A percentile compares a stretch with the other conserved stretches of the same genome.
phyloP scores from a whole-genome alignment of 495 filamentous ascomycete species.

The Pseudotulostoma volvatum region DNA sequence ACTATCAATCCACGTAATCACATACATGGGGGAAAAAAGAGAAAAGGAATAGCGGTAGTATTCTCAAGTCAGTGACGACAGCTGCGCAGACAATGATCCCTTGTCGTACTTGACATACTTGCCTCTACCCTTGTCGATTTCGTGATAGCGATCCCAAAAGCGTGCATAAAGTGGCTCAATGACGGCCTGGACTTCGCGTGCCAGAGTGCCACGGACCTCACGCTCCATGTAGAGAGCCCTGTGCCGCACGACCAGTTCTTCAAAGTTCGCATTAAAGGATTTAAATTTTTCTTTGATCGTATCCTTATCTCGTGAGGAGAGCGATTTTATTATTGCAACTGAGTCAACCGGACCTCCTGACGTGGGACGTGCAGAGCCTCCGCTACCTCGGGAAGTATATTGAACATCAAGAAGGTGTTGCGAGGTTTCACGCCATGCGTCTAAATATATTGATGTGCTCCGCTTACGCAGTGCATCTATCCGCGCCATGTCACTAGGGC shows the following conservation, averaged over 20 bases:
- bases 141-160: constrained; percentile 96
- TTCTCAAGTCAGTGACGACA: constrained; percentile 23
- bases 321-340: constrained; percentile 60
- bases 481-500: constrained; percentile 39
- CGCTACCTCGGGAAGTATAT: constrained; percentile 54
- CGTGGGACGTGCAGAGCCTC: constrained; percentile 42
- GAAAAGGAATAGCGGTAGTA: not conserved
- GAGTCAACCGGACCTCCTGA: constrained; percentile 57
- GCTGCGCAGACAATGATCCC: constrained; percentile 31
- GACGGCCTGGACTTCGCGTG: constrained; percentile 68
- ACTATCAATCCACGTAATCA: not conserved
- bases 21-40: not conserved
- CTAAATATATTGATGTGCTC: constrained; percentile 62
- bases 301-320: constrained; percentile 82
- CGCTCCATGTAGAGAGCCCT: constrained; percentile 70
- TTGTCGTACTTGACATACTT: constrained; percentile 99
- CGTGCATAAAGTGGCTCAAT: constrained; percentile 87
- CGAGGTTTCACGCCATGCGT: constrained; percentile 78
- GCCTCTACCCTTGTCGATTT: constrained; percentile 88
- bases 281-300: constrained; percentile 92
- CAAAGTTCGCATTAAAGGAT: constrained; percentile 79
- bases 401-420: constrained; percentile 77
- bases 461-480: constrained; percentile 81
- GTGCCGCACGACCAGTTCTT: constrained; percentile 68
- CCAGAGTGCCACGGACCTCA: constrained; percentile 65